Conservation (phyloP, 108 stramenopile genomes). For the Skeletonema costatum region DNA sequence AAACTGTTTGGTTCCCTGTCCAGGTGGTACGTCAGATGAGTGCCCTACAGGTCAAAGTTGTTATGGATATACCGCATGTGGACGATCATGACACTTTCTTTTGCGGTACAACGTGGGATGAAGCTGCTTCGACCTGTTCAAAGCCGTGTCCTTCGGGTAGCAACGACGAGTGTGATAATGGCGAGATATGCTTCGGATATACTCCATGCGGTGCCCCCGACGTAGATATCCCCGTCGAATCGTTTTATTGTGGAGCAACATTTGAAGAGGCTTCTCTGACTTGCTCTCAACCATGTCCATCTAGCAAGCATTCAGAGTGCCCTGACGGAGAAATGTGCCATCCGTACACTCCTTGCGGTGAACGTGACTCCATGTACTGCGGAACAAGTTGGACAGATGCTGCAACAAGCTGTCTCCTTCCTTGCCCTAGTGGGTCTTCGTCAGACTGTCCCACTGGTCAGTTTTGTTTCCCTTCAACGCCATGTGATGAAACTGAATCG, state of each 20-base stretch:
- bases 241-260: conserved; percentile 47
- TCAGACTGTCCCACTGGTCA: conserved; percentile 42
- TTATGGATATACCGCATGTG: conserved; percentile 83
- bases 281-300: conserved; percentile 41
- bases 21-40: conserved; percentile 54
- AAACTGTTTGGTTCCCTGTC: conserved; percentile 67
- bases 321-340: conserved; percentile 32
- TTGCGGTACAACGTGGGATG: conserved; percentile 49
- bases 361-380: conserved; percentile 50
- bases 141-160: conserved; percentile 37
- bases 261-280: conserved; percentile 51
- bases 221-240: conserved; percentile 50
- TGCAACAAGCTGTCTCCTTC: conserved; percentile 40
- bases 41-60: conserved; percentile 82
- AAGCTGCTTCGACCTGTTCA: conserved; percentile 38
- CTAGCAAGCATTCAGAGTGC: conserved; percentile 45
- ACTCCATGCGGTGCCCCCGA: conserved; percentile 41
- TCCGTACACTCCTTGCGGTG: conserved; percentile 48
- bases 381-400: conserved; percentile 55
- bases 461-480: conserved; percentile 49
- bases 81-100: conserved; percentile 48
- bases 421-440: conserved; percentile 50
- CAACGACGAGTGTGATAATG: conserved; percentile 39
- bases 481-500: conserved; percentile 47
- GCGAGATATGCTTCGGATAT: conserved; percentile 48